Evolutionary conservation across 805 yeast genomes (phyloP).

Genomic region (Teunomyces panamensis): DNA sequence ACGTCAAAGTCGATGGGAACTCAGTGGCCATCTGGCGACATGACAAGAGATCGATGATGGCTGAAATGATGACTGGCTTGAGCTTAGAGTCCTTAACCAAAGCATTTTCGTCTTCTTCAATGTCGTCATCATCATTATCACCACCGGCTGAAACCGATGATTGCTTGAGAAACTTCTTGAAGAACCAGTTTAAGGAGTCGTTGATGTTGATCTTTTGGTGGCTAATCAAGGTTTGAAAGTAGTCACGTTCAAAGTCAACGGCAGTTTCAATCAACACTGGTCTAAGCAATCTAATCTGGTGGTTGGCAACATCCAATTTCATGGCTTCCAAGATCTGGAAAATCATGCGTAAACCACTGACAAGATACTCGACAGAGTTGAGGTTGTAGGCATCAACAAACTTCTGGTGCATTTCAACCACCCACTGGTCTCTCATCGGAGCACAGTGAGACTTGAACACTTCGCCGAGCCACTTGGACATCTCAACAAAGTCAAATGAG

Average conservation of each 20-base stretch:
- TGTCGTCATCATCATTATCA: conserved; percentile 6
- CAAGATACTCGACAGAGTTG: conserved; percentile 48
- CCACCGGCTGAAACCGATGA: background rate
- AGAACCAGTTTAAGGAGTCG: conserved; percentile 68
- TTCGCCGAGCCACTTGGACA: conserved; percentile 71
- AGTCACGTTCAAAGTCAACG: conserved; percentile 83
- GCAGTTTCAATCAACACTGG: conserved; percentile 86
- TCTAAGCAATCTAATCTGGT: conserved; percentile 81
- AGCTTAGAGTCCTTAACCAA: conserved; percentile 15
- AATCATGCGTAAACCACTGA: conserved; percentile 72
- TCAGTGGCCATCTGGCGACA: conserved; percentile 79
- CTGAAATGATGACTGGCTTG: conserved; percentile 43
- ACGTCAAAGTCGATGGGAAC: conserved; percentile 79
- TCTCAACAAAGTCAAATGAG: conserved; percentile 67
- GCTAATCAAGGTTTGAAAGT: conserved; percentile 53
- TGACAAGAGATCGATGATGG: conserved; percentile 63
- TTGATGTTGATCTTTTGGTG: conserved; percentile 59
- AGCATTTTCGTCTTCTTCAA: conserved; percentile 10
- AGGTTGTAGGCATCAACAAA: conserved; percentile 51
- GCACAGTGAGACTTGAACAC: conserved; percentile 90
- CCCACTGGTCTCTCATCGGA: conserved; percentile 92
- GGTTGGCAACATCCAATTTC: conserved; percentile 94
- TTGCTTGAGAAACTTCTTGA: conserved; percentile 28
- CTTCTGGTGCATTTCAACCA: conserved; percentile 69
- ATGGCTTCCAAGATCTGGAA: conserved; percentile 87